These are phyloP conservation scores for Hygrophoropsis aurantiaca DNA, from an alignment of 768 basidiomycete species.

Conservation along the genomic window DNA sequence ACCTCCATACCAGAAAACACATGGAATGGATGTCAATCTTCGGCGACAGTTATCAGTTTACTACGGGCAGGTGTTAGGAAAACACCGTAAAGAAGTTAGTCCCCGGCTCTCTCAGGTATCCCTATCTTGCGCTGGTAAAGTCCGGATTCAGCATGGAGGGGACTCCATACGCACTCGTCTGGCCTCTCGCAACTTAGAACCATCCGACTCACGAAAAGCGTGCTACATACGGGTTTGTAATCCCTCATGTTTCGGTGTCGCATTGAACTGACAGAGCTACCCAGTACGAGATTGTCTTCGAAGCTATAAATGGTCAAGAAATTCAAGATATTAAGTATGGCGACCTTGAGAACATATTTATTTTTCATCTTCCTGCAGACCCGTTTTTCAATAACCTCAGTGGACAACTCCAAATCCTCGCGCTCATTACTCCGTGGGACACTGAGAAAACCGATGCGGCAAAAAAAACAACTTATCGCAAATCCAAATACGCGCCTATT, in stretches of 20 bases:
- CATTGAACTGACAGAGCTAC: background rate
- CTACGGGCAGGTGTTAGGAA: slow-evolving; percentile 9
- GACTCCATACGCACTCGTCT: slow-evolving; percentile 16
- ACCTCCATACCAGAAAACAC: slow-evolving; percentile 7
- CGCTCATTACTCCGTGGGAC: slow-evolving; percentile 14
- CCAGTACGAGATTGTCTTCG: slow-evolving; percentile 10
- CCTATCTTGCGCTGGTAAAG: slow-evolving; percentile 25
- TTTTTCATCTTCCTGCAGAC: slow-evolving; percentile 6
- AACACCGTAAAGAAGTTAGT: background rate
- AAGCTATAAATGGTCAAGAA: background rate
- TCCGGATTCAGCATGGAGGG: slow-evolving; percentile 22
- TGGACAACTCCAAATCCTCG: slow-evolving; percentile 10
- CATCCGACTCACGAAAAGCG: slow-evolving; percentile 8
- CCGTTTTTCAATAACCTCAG: slow-evolving; percentile 1
- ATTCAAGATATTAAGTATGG: slow-evolving; percentile 11
- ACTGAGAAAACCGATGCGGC: slow-evolving; percentile 10
- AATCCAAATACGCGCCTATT: background rate
- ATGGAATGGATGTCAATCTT: slow-evolving; percentile 5
- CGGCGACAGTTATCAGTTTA: slow-evolving; percentile 16
- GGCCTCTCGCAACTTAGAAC: background rate
- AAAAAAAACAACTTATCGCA: slow-evolving; percentile 5
- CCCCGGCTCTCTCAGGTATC: slow-evolving; percentile 8
- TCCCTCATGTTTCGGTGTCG: background rate
- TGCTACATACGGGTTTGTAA: slow-evolving; percentile 17
- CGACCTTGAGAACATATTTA: slow-evolving; percentile 14